A percentile compares a stretch with the other conserved stretches of the same genome.
Evolutionary conservation across 352 stramenopile genomes (phyloP).

Genomic region (Globisporangium canariense): DNA sequence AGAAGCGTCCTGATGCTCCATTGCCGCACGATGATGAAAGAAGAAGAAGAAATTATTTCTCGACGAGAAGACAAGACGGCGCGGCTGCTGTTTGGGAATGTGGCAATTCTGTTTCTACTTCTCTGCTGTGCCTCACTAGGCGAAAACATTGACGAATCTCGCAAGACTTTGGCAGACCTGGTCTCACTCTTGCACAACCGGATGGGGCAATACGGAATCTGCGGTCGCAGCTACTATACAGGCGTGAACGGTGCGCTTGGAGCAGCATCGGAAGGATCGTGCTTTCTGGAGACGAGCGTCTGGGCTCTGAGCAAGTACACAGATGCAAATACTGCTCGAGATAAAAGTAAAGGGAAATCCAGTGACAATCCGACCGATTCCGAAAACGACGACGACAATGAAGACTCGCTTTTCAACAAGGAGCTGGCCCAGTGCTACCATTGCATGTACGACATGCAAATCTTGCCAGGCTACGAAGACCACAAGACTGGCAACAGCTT

Average conservation of each 20-base stretch:
- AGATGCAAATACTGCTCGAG: constrained; percentile 11
- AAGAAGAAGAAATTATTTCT: constrained; percentile 52
- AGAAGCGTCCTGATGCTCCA: constrained; percentile 34
- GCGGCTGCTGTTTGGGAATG: constrained; percentile 44
- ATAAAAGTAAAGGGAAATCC: constrained; percentile 8
- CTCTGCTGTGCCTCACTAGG: constrained; percentile 15
- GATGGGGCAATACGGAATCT: constrained; percentile 47
- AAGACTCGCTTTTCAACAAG: constrained; percentile 37
- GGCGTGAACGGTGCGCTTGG: neutral
- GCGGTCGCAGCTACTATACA: constrained; percentile 32
- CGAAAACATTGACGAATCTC: neutral
- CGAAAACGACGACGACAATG: constrained; percentile 12
- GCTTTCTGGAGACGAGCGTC: constrained; percentile 44
- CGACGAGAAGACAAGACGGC: constrained; percentile 43
- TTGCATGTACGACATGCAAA: constrained; percentile 72
- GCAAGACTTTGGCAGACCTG: constrained; percentile 11
- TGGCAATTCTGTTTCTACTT: constrained; percentile 48
- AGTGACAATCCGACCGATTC: constrained; percentile 8
- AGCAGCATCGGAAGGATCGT: constrained; percentile 14
- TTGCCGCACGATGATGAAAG: constrained; percentile 61
- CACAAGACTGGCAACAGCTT: constrained; percentile 52
- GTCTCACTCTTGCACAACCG: constrained; percentile 42
- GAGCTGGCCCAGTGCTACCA: constrained; percentile 65
- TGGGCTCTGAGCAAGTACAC: constrained; percentile 30
- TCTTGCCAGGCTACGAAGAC: constrained; percentile 51